Conservation (phyloP, 2,329 filamentous ascomycete genomes). For the Seiridium unicorne region DNA sequence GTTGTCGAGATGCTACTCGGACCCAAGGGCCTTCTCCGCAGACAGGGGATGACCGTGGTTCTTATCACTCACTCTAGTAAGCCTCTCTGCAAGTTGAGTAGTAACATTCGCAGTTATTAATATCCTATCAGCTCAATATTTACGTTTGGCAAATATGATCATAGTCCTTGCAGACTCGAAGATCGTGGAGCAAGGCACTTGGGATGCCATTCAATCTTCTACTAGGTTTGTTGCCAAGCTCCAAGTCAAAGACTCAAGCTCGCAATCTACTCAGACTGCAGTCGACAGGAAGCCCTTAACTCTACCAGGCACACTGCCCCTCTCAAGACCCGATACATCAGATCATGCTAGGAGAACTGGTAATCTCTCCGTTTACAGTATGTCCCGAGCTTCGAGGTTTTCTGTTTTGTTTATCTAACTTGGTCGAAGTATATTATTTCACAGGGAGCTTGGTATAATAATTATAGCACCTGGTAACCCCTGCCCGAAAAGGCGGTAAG, state of each 20-base stretch:
- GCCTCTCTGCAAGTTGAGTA: not conserved
- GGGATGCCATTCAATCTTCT: not conserved
- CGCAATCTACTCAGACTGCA: not conserved
- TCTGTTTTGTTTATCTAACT: not conserved
- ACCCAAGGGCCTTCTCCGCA: constrained; percentile 25
- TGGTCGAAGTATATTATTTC: not conserved
- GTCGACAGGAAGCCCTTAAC: not conserved
- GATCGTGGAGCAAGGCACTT: constrained; percentile 27
- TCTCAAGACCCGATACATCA: not conserved
- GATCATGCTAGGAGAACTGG: not conserved
- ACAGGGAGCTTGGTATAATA: no score
- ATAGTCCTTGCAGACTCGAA: constrained; percentile 24
- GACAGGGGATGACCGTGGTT: constrained; percentile 25
- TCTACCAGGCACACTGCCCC: not conserved
- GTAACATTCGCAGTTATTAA: not conserved
- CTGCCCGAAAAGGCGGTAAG: no score
- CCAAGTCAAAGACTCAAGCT: not conserved
- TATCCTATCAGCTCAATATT: constrained; percentile 17
- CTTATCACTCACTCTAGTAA: constrained; percentile 3
- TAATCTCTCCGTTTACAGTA: not conserved
- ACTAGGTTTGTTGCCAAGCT: not conserved
- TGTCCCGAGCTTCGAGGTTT: not conserved
- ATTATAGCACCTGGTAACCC: no score
- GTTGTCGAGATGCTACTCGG: constrained; percentile 29
- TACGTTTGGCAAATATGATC: constrained; percentile 29